phyloP scores from a whole-genome alignment of 371 early-diverging fungal genomes.

The Mucor mucedo region DNA sequence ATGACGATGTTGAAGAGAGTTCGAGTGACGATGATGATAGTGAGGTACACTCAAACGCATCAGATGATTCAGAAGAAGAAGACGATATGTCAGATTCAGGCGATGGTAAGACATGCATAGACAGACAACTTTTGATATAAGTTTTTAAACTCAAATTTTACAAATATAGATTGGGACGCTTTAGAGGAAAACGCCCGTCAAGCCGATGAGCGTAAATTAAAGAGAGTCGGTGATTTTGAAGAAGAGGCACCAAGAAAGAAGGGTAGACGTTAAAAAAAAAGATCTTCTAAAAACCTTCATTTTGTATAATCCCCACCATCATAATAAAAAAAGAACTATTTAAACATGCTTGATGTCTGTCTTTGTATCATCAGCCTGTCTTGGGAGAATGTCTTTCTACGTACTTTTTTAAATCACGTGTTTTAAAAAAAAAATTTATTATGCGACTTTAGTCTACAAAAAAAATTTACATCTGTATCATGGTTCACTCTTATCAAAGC shows the following conservation, averaged over 20 bases:
- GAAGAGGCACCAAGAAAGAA: slow-evolving; percentile 35
- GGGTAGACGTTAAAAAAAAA: slow-evolving; percentile 24
- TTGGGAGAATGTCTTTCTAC: no score
- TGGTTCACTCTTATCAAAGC: no score
- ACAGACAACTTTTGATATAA: no score
- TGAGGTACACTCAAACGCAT: slow-evolving; percentile 70
- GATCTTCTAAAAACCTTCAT: not conserved
- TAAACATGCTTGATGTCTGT: not conserved
- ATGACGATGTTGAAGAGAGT: slow-evolving; percentile 55
- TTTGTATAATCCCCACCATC: not conserved
- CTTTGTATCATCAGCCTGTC: not conserved
- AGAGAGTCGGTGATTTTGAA: slow-evolving; percentile 51
- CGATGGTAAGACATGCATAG: slow-evolving; percentile 15
- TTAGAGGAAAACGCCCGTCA: slow-evolving; percentile 79
- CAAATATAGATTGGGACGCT: slow-evolving; percentile 74
- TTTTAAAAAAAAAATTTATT: no score
- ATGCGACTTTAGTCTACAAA: no score
- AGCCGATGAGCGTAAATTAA: slow-evolving; percentile 65
- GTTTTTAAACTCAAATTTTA: not conserved
- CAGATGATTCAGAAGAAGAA: slow-evolving; percentile 63
- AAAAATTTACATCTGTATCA: no score
- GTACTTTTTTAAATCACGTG: no score
- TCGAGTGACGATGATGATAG: slow-evolving; percentile 72
- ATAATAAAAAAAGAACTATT: not conserved
- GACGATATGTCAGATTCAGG: slow-evolving; percentile 70